These are phyloP conservation scores for Delitschia confertaspora DNA, from an alignment of 495 filamentous ascomycete genomes.

Conservation along the genomic window DNA sequence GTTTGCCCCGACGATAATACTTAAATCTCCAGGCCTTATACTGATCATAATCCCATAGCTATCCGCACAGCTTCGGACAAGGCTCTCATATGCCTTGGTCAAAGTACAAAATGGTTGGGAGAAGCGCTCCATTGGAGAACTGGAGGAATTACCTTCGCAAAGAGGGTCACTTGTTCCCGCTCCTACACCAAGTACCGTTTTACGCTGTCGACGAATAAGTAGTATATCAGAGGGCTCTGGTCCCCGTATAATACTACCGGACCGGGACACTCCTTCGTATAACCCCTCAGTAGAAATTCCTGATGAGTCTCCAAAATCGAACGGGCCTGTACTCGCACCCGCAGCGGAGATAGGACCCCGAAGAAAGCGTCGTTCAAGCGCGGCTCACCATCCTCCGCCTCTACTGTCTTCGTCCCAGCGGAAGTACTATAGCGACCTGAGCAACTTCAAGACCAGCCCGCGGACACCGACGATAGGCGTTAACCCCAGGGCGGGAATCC, in stretches of 20 bases:
- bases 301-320: neutral
- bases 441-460: slow-evolving; percentile 6
- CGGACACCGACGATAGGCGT: slow-evolving; percentile 22
- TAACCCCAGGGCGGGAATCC: slow-evolving; percentile 24
- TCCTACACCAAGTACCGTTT: slow-evolving; percentile 2
- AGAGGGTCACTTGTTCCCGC: slow-evolving; percentile 26
- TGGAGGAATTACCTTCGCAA: slow-evolving; percentile 60
- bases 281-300: slow-evolving; percentile 3
- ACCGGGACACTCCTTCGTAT: slow-evolving; percentile 14
- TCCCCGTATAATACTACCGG: slow-evolving; percentile 18
- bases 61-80: slow-evolving; percentile 65
- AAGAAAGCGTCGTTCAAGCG: slow-evolving; percentile 26
- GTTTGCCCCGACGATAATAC: slow-evolving; percentile 25
- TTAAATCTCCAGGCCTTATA: slow-evolving; percentile 15
- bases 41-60: slow-evolving; percentile 42
- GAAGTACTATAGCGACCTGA: slow-evolving; percentile 25
- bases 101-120: slow-evolving; percentile 85
- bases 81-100: slow-evolving; percentile 79
- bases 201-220: slow-evolving; percentile 21
- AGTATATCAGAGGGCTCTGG: slow-evolving; percentile 26
- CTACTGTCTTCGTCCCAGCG: slow-evolving; percentile 14
- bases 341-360: slow-evolving; percentile 25
- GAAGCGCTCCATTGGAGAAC: slow-evolving; percentile 55
- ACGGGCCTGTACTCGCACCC: slow-evolving; percentile 17
- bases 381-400: slow-evolving; percentile 20